Evolutionary conservation across 768 basidiomycete species (phyloP).

Genomic region (Macrolepiota albuminosa): DNA sequence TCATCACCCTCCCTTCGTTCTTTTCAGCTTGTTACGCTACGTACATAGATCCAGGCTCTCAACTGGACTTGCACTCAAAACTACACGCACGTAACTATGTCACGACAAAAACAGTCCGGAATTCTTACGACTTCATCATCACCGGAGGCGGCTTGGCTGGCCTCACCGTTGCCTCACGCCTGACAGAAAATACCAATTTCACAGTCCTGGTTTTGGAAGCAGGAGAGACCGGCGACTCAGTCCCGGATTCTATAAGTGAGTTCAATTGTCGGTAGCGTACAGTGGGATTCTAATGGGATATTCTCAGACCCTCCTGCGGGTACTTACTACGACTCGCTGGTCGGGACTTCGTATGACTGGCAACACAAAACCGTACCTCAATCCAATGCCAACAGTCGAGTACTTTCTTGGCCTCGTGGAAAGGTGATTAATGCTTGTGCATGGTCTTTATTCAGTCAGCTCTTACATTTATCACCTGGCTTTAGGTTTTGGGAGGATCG

Average conservation of each 20-base stretch:
- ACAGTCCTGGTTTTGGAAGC: conserved; percentile 37
- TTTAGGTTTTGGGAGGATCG: conserved; percentile 59
- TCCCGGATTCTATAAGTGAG: conserved; percentile 28
- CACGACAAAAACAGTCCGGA: conserved; percentile 7
- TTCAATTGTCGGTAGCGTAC: neutral
- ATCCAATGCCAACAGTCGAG: conserved; percentile 35
- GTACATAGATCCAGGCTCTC: neutral
- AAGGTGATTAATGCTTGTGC: conserved; percentile 31
- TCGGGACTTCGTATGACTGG: conserved; percentile 50
- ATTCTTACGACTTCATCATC: conserved; percentile 32
- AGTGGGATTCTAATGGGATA: neutral
- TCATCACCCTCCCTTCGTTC: conserved; percentile 6
- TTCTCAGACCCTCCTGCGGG: conserved; percentile 42
- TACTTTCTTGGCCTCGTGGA: conserved; percentile 55
- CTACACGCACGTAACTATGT: conserved; percentile 14
- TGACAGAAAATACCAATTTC: conserved; percentile 29
- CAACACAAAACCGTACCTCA: conserved; percentile 47
- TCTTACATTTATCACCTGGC: neutral
- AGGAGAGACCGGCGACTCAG: conserved; percentile 39
- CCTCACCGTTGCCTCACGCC: conserved; percentile 29
- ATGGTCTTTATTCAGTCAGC: neutral
- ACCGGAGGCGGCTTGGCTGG: conserved; percentile 34
- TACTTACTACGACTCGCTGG: conserved; percentile 49
- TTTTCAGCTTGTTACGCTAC: neutral
- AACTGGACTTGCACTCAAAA: neutral